These are phyloP conservation scores for Hibiscus syriacus DNA, from an alignment of 345 rosid genomes.

Conservation along the genomic window DNA sequence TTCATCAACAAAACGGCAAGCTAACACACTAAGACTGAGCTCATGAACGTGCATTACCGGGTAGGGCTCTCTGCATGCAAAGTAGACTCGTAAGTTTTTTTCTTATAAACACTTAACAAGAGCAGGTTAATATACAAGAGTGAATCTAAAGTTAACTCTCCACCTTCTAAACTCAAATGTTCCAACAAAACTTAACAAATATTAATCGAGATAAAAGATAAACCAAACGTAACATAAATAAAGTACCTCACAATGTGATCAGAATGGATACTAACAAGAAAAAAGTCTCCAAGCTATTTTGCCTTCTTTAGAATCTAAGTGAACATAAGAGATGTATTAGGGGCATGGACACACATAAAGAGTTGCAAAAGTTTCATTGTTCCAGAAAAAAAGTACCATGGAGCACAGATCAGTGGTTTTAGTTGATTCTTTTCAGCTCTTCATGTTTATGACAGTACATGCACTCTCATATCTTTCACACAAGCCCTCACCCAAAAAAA, in stretches of 20 bases:
- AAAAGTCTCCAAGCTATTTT: constrained; percentile 88
- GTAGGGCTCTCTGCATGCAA: constrained; percentile 50
- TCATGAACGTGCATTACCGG: constrained; percentile 96
- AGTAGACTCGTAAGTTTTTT: not conserved
- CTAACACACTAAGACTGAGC: constrained; percentile 80
- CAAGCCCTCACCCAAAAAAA: not conserved
- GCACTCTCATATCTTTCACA: not conserved
- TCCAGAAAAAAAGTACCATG: not conserved
- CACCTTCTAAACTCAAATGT: not conserved
- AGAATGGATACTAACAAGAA: constrained; percentile 78
- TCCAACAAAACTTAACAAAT: not conserved
- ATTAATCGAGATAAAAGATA: not conserved
- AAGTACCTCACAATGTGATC: constrained; percentile 83
- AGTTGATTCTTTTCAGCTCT: not conserved
- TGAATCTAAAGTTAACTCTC: not conserved
- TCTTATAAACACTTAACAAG: not conserved
- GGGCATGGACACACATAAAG: not conserved
- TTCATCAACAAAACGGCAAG: constrained; percentile 95
- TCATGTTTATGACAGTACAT: not conserved
- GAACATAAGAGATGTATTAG: constrained; percentile 2
- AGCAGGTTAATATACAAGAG: not conserved
- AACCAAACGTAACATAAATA: not conserved
- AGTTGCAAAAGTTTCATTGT: not conserved
- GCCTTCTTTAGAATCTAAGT: constrained; percentile 78
- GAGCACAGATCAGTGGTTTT: not conserved